Conservation (phyloP, 2,329 filamentous ascomycete species). For the Ceratocystis papillata region DNA sequence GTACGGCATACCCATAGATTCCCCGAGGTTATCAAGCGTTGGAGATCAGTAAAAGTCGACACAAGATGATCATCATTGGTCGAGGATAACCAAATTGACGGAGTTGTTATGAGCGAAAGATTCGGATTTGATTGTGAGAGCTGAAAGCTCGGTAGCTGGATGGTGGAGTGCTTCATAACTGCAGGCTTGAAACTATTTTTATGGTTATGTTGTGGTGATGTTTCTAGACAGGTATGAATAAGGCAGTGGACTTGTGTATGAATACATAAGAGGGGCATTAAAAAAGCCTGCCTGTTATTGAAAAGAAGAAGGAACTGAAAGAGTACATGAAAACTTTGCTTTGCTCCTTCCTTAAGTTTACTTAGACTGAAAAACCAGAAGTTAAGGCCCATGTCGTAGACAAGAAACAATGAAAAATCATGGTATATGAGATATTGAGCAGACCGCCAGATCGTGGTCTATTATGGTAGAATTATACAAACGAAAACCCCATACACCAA, state of each 20-base stretch:
- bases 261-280: not conserved
- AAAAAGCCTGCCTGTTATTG: not conserved
- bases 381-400: not conserved
- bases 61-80: not conserved
- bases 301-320: not conserved
- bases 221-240: not conserved
- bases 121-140: slow-evolving; percentile 11
- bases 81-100: slow-evolving; percentile 11
- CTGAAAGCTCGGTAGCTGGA: slow-evolving; percentile 15
- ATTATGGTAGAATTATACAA: not conserved
- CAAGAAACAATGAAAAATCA: not conserved
- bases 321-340: not conserved
- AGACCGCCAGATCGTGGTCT: not conserved
- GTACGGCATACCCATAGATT: slow-evolving; percentile 23
- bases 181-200: not conserved
- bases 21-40: slow-evolving; percentile 13
- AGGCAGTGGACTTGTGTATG: not conserved
- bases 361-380: not conserved
- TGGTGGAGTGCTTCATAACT: slow-evolving; percentile 9
- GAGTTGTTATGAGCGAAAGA: not conserved
- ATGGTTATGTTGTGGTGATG: not conserved
- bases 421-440: not conserved
- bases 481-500: not conserved
- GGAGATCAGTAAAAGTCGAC: slow-evolving; percentile 17
- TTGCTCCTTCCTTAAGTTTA: not conserved